Evolutionary conservation across 2,329 filamentous ascomycete species (phyloP), one percentile per base, ranked within the genome.

Genomic region (Tolypocladium inflatum): DNA sequence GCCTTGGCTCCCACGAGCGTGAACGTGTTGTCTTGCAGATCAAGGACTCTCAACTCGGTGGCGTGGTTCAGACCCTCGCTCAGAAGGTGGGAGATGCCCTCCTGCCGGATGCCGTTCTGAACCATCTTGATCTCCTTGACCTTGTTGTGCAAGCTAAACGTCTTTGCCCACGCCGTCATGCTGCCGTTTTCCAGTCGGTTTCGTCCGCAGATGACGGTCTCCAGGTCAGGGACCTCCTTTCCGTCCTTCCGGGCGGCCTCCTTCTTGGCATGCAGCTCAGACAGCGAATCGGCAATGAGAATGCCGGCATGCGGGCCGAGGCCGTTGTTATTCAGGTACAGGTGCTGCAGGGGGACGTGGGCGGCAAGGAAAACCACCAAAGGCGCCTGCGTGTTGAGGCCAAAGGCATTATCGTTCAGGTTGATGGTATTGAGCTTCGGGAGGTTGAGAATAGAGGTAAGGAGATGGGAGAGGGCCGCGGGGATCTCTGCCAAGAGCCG

Each of bases 261-360:
- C 77, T 97, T 97, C 76, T 90, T 91, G 62, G 82, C 82, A 58
- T 96, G 89, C 43, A 99, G 86, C 62, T 86, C 82, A 23, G 85
- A 88, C 57, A 99, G 86, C 8, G 94, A 90, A 70, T 97, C 87
- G 55, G 93, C 94, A 66, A 99, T 87, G 57, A 94, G 80, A 52
- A 90, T 90, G 59, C 94, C 94, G 11, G 93, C 93, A 61, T 91
- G 87, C 26, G 94, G 94, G 15, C 94, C 94, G 42, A 99, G 84
- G 35, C 94, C 94, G 73, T 99, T 99, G 81, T 99, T 99, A 81
- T 97, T 97, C 59, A 99, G 85, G 74, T 95, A 91, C 35, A 99
- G 84, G 74, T 97, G 92, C 74, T 92, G 91, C 48, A 99, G 86
- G 3, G 94, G 93, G 3, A 89, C 85, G 75, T 97, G 93, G 59